Percentiles rank a stretch among this genome's conserved stretches.
Conservation (phyloP, 495 filamentous ascomycete genomes). For the Geopyxis carbonaria region DNA sequence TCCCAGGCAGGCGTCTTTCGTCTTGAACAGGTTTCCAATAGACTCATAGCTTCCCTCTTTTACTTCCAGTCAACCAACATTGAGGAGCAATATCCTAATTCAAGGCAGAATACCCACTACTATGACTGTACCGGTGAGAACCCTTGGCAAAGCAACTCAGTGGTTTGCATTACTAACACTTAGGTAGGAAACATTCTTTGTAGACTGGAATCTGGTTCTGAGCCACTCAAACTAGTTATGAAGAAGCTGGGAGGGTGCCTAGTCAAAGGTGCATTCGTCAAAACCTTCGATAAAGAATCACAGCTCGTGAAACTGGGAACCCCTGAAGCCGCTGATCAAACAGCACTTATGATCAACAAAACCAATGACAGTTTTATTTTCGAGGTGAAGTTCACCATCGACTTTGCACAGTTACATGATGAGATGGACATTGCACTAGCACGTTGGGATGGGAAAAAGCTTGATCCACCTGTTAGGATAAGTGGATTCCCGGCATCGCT, state of each 20-base stretch:
- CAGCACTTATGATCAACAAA: not conserved
- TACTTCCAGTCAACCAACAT: slow-evolving; percentile 1
- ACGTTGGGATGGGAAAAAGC: not conserved
- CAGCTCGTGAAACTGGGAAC: not conserved
- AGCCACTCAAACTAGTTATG: too few relatives aligned
- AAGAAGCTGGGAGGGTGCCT: too few relatives aligned
- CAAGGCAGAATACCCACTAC: slow-evolving; percentile 1
- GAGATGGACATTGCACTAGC: too few relatives aligned
- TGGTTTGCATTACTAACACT: not conserved
- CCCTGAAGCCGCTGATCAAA: not conserved
- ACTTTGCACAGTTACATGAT: not conserved
- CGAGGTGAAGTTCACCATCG: not conserved
- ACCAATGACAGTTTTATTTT: not conserved
- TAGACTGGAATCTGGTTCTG: not conserved
- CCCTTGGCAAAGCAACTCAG: not conserved
- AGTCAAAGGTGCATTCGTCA: too few relatives aligned
- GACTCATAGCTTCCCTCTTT: slow-evolving; percentile 6
- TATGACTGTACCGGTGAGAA: too few relatives aligned
- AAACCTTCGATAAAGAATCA: slow-evolving; percentile 1
- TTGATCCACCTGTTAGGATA: not conserved
- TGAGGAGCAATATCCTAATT: not conserved
- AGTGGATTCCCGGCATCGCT: slow-evolving; percentile 1
- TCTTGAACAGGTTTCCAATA: not conserved
- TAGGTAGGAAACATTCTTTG: slow-evolving; percentile 3
- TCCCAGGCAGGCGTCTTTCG: not conserved